These are phyloP conservation scores for Cinnamomum chago DNA, from an alignment of 164 flowering plant species.

Conservation along the genomic window DNA sequence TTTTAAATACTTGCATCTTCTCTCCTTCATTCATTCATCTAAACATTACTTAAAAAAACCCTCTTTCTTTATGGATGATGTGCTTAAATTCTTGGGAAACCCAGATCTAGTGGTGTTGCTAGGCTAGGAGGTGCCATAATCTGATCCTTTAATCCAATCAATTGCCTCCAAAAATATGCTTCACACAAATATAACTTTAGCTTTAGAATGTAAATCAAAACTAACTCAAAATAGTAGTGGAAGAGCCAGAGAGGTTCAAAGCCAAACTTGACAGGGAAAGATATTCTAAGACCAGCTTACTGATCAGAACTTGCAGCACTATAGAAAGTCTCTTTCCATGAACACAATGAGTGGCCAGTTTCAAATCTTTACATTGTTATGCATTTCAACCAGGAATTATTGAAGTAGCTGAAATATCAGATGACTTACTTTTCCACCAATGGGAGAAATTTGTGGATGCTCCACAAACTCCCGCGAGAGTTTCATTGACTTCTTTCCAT, in stretches of 20 bases:
- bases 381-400: background rate
- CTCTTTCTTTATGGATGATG: too few relatives aligned
- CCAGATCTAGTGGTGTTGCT: background rate
- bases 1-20: too few relatives aligned
- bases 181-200: background rate
- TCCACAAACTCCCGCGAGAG: conserved; percentile 46
- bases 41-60: too few relatives aligned
- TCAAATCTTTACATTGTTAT: background rate
- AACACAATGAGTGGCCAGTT: background rate
- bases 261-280: background rate
- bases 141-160: too few relatives aligned
- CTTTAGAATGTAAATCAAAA: background rate
- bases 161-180: too few relatives aligned
- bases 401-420: background rate
- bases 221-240: background rate
- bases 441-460: conserved; percentile 73
- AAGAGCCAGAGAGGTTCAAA: background rate
- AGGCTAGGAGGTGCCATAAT: background rate
- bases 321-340: background rate
- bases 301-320: background rate
- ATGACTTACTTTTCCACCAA: conserved; percentile 71
- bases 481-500: conserved; percentile 70
- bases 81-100: background rate
- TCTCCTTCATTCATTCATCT: too few relatives aligned
- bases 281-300: background rate